phyloP scores from a whole-genome alignment of 2,329 filamentous ascomycete species.

The Onygenales sp. region DNA sequence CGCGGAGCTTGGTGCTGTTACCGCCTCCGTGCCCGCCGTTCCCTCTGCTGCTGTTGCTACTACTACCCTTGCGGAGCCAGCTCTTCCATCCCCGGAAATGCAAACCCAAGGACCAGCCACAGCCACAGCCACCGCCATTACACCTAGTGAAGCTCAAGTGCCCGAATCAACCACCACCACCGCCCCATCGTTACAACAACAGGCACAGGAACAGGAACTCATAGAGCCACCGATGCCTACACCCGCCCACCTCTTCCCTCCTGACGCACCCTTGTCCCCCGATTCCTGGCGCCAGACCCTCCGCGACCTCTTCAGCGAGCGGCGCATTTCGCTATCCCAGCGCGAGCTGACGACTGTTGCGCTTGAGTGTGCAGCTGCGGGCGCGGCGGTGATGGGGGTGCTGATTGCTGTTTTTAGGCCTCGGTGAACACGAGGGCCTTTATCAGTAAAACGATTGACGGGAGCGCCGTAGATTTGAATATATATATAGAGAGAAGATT shows the following conservation, averaged over 20 bases:
- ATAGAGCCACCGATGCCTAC: slow-evolving; percentile 11
- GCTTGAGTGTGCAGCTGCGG: slow-evolving; percentile 56
- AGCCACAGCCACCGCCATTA: neutral
- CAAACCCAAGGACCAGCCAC: neutral
- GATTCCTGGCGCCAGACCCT: slow-evolving; percentile 42
- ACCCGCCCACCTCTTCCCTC: slow-evolving; percentile 17
- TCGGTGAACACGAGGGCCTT: slow-evolving; percentile 20
- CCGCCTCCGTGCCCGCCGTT: slow-evolving; percentile 17
- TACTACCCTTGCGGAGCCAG: neutral
- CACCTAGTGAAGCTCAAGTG: neutral
- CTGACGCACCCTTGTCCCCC: slow-evolving; percentile 19
- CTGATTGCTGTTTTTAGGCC: slow-evolving; percentile 43
- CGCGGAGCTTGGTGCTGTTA: slow-evolving; percentile 6
- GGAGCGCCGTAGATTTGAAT: too few relatives aligned
- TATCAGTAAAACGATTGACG: too few relatives aligned
- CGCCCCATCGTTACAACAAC: slow-evolving; percentile 3
- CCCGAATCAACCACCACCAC: neutral
- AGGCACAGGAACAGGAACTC: neutral
- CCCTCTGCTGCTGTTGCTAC: neutral
- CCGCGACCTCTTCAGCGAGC: slow-evolving; percentile 56
- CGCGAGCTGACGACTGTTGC: slow-evolving; percentile 61
- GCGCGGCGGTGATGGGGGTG: slow-evolving; percentile 51
- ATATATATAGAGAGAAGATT: too few relatives aligned
- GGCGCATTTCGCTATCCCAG: slow-evolving; percentile 54
- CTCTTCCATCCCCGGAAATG: neutral